Percentiles rank a stretch among this genome's conserved stretches.
phyloP scores from a whole-genome alignment of 345 rosid genomes.

The Excoecaria agallocha region DNA sequence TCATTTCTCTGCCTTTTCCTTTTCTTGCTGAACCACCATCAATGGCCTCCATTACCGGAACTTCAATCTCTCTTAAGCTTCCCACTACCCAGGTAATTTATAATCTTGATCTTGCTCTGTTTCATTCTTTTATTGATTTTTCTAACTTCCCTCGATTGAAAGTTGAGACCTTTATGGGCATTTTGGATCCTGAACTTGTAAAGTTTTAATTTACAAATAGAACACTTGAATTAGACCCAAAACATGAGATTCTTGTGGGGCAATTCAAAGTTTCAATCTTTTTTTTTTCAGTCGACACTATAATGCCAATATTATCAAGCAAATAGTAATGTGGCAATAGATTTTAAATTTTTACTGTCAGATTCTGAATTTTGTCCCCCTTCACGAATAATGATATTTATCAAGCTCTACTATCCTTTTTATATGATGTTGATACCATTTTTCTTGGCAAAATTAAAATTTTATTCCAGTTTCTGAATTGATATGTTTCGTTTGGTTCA shows the following conservation, averaged over 20 bases:
- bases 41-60: conserved; percentile 45
- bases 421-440: too few relatives aligned
- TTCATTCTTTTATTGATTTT: background rate
- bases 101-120: background rate
- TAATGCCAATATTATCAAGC: background rate
- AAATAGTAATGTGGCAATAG: too few relatives aligned
- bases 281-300: background rate
- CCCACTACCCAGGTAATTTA: too few relatives aligned
- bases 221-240: background rate
- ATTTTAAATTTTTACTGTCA: too few relatives aligned
- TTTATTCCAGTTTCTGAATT: too few relatives aligned
- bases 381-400: too few relatives aligned
- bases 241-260: background rate
- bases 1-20: background rate
- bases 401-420: too few relatives aligned
- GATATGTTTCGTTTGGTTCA: too few relatives aligned
- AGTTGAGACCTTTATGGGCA: background rate
- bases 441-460: too few relatives aligned
- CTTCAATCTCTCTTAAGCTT: too few relatives aligned
- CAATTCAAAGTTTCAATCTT: background rate
- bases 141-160: background rate
- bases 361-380: too few relatives aligned
- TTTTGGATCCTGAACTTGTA: background rate
- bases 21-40: background rate
- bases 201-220: too few relatives aligned